Evolutionary conservation across 208 protist species (phyloP), one percentile per base, ranked within the genome.

Genomic region (Trypanosoma theileri): DNA sequence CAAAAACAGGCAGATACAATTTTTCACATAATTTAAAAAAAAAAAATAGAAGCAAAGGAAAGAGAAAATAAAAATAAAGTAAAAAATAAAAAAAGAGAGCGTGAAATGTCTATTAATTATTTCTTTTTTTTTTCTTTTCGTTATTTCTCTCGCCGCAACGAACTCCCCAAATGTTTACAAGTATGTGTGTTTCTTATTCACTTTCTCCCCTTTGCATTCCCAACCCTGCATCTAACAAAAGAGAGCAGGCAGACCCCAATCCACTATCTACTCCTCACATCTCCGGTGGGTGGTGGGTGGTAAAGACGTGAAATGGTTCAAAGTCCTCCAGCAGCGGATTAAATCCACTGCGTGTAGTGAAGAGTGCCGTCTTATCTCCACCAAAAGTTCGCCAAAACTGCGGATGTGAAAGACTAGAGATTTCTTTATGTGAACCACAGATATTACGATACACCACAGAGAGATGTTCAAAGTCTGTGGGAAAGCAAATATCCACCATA

Each of bases 291-390:
- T 95, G 89, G 45, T 95, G 89, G 1, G 86, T 79, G 22, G 85
- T 74, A 67, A 94, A 94, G 31, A 96, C 87, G 59, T 87, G 79
- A 59, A 96, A 85, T 12, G 73, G 82, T 22, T 79, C 59, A 75
- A 95, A 96, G 52, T 94, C 88, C 66, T 93, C 86, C 17, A 93
- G 52, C 14, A 96, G 75, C 9, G 91, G 91, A 65, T 96, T 96
- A 66, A 86, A 96, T 0, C 91, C 91, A 55, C 81, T 92, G 26
- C 77, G 78, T 17, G 88, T 89, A 4, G 81, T 89, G 63, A 92
- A 94, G 17, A 95, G 71, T n/a, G 82, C 65, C 24, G 87, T 94
- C 73, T 93, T 94, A 53, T 92, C 80, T 22, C 86, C 85, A 35
- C 87, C 88, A 72, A 86, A 86, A 31, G 77, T 88, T 44, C 84